These are phyloP conservation scores for Lablab purpureus DNA, from an alignment of 306 rosid genomes.

Conservation along the genomic window DNA sequence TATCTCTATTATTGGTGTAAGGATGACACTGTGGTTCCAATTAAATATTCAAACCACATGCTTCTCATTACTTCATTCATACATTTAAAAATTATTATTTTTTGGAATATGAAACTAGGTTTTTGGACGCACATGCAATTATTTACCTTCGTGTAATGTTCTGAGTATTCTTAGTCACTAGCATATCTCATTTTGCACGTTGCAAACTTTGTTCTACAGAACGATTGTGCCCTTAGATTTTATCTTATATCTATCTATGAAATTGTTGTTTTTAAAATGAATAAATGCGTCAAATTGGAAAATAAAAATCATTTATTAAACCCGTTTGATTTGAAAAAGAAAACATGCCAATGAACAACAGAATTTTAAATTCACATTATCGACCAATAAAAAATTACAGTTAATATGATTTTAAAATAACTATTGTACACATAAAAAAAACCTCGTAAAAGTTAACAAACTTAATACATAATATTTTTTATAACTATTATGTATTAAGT, in stretches of 20 bases:
- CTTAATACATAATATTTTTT: too few species aligned
- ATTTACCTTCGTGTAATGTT: not conserved
- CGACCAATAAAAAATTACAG: too few species aligned
- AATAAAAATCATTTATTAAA: too few species aligned
- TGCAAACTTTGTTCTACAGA: not conserved
- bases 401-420: too few species aligned
- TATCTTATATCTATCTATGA: not conserved
- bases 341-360: too few species aligned
- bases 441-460: too few species aligned
- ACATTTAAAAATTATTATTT: not conserved
- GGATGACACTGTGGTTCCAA: not conserved
- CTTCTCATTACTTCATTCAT: not conserved
- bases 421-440: too few species aligned
- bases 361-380: too few species aligned
- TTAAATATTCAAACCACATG: conserved; percentile 37
- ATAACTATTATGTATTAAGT: too few species aligned
- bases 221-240: not conserved
- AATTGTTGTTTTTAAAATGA: not conserved
- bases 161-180: too few species aligned
- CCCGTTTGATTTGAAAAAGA: too few species aligned
- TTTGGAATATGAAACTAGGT: not conserved
- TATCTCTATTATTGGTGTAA: conserved; percentile 40
- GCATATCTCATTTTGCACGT: not conserved
- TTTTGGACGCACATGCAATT: not conserved
- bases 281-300: not conserved